These are phyloP conservation scores for Linanthus parryae DNA, from an alignment of 148 eudicot species.

Conservation along the genomic window DNA sequence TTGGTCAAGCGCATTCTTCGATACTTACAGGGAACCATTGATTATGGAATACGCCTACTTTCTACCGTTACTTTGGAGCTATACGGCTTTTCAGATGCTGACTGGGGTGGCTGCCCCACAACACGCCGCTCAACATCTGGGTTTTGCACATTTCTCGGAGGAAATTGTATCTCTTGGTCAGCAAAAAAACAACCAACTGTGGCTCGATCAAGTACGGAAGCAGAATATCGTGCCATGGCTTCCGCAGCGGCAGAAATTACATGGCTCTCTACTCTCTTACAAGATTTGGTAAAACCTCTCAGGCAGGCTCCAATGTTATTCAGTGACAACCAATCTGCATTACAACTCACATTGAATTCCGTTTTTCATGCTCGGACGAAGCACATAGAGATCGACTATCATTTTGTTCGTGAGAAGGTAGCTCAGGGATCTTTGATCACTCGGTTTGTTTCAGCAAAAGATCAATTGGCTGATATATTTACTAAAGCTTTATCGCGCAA, in stretches of 20 bases:
- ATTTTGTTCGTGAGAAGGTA: too few species aligned
- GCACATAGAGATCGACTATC: too few species aligned
- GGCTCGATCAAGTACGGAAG: background rate
- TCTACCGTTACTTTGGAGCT: background rate
- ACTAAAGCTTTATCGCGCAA: too few species aligned
- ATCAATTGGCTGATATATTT: too few species aligned
- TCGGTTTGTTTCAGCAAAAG: too few species aligned
- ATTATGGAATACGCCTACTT: background rate
- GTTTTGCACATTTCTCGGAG: background rate
- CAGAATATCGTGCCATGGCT: constrained; percentile 1
- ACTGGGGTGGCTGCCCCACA: background rate
- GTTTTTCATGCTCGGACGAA: too few species aligned
- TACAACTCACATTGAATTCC: too few species aligned
- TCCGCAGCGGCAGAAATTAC: background rate
- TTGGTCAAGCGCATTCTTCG: background rate
- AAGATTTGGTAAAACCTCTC: background rate
- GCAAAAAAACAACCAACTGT: too few species aligned
- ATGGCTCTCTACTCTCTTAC: background rate
- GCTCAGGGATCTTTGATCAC: too few species aligned
- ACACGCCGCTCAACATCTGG: constrained; percentile 2
- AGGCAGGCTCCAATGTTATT: background rate
- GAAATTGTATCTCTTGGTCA: background rate
- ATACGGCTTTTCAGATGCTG: background rate
- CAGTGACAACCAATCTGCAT: too few species aligned
- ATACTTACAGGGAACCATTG: background rate